These are phyloP conservation scores for Hanseniaspora guilliermondii DNA, from an alignment of 805 yeast genomes.

Conservation along the genomic window DNA sequence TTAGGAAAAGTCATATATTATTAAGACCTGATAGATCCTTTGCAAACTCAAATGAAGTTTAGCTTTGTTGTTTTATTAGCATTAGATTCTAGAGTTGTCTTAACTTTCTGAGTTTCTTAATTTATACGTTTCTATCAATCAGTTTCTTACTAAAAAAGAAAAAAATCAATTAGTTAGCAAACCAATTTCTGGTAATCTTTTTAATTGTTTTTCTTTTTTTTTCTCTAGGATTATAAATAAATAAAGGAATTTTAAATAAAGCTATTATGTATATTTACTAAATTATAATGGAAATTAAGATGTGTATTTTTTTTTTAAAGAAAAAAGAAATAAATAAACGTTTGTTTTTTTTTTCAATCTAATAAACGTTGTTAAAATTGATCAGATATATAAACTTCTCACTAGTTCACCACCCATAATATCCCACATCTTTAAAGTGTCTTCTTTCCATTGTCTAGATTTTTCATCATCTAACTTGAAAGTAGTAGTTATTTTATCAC, in stretches of 20 bases:
- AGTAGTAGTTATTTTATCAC: conserved; percentile 18
- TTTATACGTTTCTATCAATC: no score
- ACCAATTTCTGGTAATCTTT: no score
- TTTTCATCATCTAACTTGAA: conserved; percentile 4
- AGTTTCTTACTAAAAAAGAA: no score
- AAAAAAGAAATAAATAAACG: background rate
- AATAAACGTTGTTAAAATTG: background rate
- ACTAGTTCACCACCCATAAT: conserved; percentile 12
- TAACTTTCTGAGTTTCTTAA: no score
- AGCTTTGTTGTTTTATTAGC: no score
- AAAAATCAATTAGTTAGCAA: no score
- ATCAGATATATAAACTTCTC: conserved; percentile 8
- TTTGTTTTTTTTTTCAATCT: no score
- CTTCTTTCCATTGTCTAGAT: background rate
- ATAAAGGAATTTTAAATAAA: background rate
- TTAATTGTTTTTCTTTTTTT: background rate
- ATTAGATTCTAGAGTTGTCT: no score
- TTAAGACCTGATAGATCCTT: no score
- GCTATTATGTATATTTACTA: background rate
- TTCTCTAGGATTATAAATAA: conserved; percentile 1
- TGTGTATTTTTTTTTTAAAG: background rate
- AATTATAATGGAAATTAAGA: conserved; percentile 4
- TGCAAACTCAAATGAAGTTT: no score
- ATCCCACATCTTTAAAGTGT: conserved; percentile 11
- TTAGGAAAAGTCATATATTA: no score